Conservation (phyloP, 2,329 filamentous ascomycete genomes). For the Verticillium isaacii region DNA sequence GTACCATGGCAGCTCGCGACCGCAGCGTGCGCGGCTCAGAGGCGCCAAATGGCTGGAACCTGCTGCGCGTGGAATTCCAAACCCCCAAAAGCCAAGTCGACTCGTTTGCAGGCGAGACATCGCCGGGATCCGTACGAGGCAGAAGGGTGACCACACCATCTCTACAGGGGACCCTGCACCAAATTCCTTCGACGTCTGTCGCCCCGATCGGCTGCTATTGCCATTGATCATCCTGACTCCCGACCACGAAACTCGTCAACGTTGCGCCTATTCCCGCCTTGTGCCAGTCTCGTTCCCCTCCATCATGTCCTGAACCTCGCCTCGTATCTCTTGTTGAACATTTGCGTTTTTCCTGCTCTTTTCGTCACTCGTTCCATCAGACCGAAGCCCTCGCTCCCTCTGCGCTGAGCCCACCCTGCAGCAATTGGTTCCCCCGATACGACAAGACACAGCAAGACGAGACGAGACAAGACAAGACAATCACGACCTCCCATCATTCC, state of each 20-base stretch:
- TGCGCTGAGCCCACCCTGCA: neutral
- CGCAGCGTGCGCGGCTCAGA: neutral
- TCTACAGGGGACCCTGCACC: neutral
- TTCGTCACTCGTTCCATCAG: conserved; percentile 11
- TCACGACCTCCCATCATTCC: neutral
- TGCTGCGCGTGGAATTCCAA: neutral
- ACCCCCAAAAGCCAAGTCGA: neutral
- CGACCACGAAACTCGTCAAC: neutral
- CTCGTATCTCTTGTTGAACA: neutral
- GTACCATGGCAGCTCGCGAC: neutral
- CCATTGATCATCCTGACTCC: too few relatives aligned
- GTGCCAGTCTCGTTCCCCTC: neutral
- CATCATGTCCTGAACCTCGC: conserved; percentile 10
- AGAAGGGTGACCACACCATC: neutral
- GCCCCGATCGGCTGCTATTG: too few relatives aligned
- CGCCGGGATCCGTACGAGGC: neutral
- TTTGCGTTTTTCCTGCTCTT: conserved; percentile 1
- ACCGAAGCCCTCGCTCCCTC: neutral
- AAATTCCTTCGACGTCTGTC: neutral
- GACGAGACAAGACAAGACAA: neutral
- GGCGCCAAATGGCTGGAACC: neutral
- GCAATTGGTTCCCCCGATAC: neutral
- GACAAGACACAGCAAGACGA: neutral
- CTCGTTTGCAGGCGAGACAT: neutral
- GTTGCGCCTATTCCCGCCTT: neutral